Evolutionary conservation across 345 rosid genomes (phyloP).

Genomic region (Eucalyptus polyanthemos): DNA sequence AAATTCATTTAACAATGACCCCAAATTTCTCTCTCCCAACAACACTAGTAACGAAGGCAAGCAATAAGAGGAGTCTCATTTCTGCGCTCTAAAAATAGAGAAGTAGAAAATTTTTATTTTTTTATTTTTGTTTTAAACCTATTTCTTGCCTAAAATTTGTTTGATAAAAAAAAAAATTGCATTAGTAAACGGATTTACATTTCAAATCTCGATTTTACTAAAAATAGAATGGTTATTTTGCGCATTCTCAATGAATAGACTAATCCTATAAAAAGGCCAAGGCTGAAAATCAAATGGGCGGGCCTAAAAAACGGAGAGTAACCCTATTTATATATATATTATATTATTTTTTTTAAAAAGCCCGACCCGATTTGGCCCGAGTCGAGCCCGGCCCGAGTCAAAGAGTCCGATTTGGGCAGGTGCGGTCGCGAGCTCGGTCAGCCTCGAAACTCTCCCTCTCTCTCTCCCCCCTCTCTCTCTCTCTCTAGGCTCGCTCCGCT

Average conservation of each 20-base stretch:
- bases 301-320: background rate
- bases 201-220: too few relatives aligned
- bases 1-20: fast-evolving
- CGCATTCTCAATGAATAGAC: background rate
- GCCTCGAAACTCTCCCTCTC: background rate
- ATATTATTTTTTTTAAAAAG: background rate
- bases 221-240: too few relatives aligned
- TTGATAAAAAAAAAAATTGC: too few relatives aligned
- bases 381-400: background rate
- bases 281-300: background rate
- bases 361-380: background rate
- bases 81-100: fast-evolving
- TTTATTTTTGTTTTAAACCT: fast-evolving
- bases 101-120: too few relatives aligned
- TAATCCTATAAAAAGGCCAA: background rate
- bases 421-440: background rate
- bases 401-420: background rate
- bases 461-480: background rate
- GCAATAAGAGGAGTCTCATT: too few relatives aligned
- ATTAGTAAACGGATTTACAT: fast-evolving
- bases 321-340: too few relatives aligned
- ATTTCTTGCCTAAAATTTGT: too few relatives aligned
- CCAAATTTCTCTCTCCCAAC: fast-evolving
- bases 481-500: background rate
- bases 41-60: too few relatives aligned